phyloP scores from a whole-genome alignment of 441 rosid species.

The Erysimum cheiri region DNA sequence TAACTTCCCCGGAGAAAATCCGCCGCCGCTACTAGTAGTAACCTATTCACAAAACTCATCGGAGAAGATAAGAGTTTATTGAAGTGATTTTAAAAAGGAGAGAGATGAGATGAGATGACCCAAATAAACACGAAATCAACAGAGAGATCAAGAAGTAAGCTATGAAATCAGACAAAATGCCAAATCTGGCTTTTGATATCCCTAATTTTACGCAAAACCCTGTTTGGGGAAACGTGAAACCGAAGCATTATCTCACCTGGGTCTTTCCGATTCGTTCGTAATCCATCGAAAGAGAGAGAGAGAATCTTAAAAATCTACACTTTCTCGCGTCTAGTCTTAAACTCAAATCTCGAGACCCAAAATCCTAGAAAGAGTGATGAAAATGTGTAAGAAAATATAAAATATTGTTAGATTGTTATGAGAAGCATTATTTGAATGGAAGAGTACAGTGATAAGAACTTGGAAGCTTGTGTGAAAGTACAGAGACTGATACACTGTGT shows the following conservation, averaged over 20 bases:
- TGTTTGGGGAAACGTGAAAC: constrained; percentile 45
- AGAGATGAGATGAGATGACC: not conserved
- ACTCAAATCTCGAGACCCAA: constrained; percentile 42
- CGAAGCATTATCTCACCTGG: constrained; percentile 51
- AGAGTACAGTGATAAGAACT: constrained; percentile 40
- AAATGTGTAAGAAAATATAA: constrained; percentile 7
- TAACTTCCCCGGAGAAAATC: constrained; percentile 77
- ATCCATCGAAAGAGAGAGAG: constrained; percentile 50
- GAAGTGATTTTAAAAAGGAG: not conserved
- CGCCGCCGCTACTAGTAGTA: constrained; percentile 58
- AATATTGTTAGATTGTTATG: not conserved
- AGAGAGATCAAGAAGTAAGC: not conserved
- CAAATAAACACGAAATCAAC: constrained; percentile 8
- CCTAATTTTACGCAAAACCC: constrained; percentile 37
- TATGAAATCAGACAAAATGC: constrained; percentile 23
- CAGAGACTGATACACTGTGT: constrained; percentile 38
- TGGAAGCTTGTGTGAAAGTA: constrained; percentile 48
- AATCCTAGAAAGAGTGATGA: constrained; percentile 25
- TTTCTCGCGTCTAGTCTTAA: constrained; percentile 12
- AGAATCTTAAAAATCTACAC: not conserved
- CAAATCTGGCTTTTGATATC: constrained; percentile 32
- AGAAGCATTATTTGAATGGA: constrained; percentile 41
- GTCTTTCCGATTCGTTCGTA: constrained; percentile 80
- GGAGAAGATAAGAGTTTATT: constrained; percentile 7
- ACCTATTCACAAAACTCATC: constrained; percentile 32